Evolutionary conservation across 495 filamentous ascomycete species (phyloP), one percentile per base, ranked within the genome.

Genomic region (Cryomyces antarcticus): DNA sequence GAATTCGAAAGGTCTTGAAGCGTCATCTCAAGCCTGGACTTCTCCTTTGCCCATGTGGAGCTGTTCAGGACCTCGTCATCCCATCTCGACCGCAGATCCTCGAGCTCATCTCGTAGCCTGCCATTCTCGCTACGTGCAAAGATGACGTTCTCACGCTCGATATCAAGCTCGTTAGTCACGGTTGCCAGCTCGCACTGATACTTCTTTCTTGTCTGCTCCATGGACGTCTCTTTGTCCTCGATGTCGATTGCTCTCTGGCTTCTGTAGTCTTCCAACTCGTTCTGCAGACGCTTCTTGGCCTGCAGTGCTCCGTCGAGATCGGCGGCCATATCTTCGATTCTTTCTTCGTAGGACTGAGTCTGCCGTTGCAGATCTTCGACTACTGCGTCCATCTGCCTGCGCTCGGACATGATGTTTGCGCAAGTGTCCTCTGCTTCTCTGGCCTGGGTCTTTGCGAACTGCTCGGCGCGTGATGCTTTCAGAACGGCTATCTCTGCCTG

Each of bases 1-100:
- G 86, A 93, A 28, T 80, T 75, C 3, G 80, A 79, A 13, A 96
- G 70, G 55, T 95, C 89, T 44, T 92, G 78, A 38, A 97, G 69
- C 10, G 84, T 92, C 36, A 85, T 75, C 51, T 96, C 92, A 45
- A 97, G 68, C 5, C 89, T 76, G 4, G 82, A 68, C 63, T 97
- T 97, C 64, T 97, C 89, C 64, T 97, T 97, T 30, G 86, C 85
- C 89, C 89, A 97, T 1, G 89, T 89, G 0, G 85, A 92, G 59
- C 81, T 88, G 56, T 97, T 97, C 52, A 97, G 76, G 13, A 96
- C 86, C 60, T 97, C 89, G 52, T 97, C 82, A 55, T 97, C 92
- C 92, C 92, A 97, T 57, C 95, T 96, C 46, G 78, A 84, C 40
- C 89, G 78, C 17, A 96, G 75, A 49, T 93, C 84, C 49, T 97